Conservation (phyloP, 2,329 filamentous ascomycete genomes). For the Microcyclosporella mali region DNA sequence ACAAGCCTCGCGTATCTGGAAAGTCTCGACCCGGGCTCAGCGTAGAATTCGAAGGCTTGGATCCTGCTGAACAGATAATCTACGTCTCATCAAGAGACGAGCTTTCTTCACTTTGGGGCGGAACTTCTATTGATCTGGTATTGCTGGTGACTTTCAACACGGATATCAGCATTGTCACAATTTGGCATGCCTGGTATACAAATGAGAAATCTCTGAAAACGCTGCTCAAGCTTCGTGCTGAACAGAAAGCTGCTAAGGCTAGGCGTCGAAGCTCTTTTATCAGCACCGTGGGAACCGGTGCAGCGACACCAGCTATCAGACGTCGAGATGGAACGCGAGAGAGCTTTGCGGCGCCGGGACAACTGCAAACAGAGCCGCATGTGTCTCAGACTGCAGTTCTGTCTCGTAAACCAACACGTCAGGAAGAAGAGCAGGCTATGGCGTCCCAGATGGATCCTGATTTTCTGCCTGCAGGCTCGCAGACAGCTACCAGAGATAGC, state of each 20-base stretch:
- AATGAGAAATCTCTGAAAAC: conserved; percentile 54
- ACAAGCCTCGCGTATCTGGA: conserved; percentile 20
- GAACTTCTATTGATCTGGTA: conserved; percentile 47
- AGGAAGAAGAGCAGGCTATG: conserved; percentile 42
- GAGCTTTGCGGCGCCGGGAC: conserved; percentile 58
- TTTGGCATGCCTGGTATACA: conserved; percentile 79
- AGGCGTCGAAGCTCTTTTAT: conserved; percentile 61
- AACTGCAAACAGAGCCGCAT: conserved; percentile 24
- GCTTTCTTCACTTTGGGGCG: conserved; percentile 41
- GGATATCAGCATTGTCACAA: conserved; percentile 67
- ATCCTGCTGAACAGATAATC: conserved; percentile 73
- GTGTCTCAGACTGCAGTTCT: conserved; percentile 15
- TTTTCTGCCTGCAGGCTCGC: conserved; percentile 38
- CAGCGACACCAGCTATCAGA: conserved; percentile 63
- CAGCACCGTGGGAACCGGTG: conserved; percentile 54
- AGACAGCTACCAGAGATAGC: conserved; percentile 51
- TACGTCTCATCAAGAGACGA: conserved; percentile 68
- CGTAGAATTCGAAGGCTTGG: conserved; percentile 56
- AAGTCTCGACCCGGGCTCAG: conserved; percentile 25
- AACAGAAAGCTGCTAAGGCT: conserved; percentile 40
- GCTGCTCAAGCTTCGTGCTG: conserved; percentile 36
- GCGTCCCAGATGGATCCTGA: conserved; percentile 47
- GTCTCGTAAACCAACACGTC: conserved; percentile 24
- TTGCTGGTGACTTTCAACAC: conserved; percentile 77
- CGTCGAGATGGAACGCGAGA: conserved; percentile 64